These are phyloP conservation scores for Striga asiatica DNA, from an alignment of 257 asterid genomes.

Conservation along the genomic window DNA sequence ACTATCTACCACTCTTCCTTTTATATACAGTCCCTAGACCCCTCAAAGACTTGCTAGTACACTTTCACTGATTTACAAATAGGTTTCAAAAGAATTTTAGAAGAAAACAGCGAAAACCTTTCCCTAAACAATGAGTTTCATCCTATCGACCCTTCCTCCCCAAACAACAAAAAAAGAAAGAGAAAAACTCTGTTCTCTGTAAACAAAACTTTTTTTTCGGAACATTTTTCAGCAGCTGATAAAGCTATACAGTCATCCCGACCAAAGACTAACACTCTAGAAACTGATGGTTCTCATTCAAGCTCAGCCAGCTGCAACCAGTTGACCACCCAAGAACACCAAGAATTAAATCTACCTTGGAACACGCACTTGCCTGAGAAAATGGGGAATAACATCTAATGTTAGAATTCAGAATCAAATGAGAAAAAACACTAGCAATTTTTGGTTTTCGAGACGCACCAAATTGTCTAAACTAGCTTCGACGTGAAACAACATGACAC, in stretches of 20 bases:
- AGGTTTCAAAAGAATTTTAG: slow-evolving; percentile 11
- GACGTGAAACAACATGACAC: slow-evolving; percentile 55
- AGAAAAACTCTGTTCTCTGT: slow-evolving; percentile 1
- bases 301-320: slow-evolving; percentile 72
- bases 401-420: neutral
- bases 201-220: slow-evolving; percentile 36
- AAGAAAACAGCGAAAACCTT: slow-evolving; percentile 1
- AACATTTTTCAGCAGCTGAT: slow-evolving; percentile 21
- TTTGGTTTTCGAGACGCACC: slow-evolving; percentile 28
- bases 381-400: neutral
- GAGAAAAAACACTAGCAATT: neutral
- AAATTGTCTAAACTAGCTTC: slow-evolving; percentile 57
- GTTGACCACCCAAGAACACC: slow-evolving; percentile 84
- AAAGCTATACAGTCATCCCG: slow-evolving; percentile 1
- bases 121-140: no score
- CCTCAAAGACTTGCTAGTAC: neutral
- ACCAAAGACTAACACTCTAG: slow-evolving; percentile 37
- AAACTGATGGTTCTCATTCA: slow-evolving; percentile 27
- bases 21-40: slow-evolving; percentile 31
- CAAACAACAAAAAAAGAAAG: no score
- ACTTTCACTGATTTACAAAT: slow-evolving; percentile 2
- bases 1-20: slow-evolving; percentile 23
- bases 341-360: slow-evolving; percentile 51
- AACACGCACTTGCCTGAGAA: slow-evolving; percentile 46
- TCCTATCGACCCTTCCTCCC: no score